Evolutionary conservation across 2,329 filamentous ascomycete genomes (phyloP).

Genomic region (Penicillium janthinellum): DNA sequence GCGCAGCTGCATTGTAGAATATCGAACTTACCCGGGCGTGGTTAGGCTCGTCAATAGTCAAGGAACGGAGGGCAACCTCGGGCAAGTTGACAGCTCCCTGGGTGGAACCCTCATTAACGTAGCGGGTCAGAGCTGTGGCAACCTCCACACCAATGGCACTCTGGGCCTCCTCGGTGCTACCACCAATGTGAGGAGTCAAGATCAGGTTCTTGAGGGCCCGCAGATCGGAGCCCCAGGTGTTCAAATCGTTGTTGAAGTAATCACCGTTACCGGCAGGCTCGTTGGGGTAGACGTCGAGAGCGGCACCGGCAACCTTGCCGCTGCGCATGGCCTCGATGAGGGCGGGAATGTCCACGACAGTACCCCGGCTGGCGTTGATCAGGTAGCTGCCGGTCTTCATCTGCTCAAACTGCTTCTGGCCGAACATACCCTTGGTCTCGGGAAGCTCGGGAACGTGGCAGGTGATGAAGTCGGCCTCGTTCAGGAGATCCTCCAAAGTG

Average conservation of each 20-base stretch:
- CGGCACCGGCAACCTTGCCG: constrained; percentile 88
- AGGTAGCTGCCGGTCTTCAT: constrained; percentile 95
- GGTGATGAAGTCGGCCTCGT: constrained; percentile 85
- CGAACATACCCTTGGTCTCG: constrained; percentile 92
- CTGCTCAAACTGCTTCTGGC: constrained; percentile 71
- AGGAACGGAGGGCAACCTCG: constrained; percentile 86
- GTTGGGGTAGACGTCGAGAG: constrained; percentile 93
- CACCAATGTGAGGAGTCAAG: constrained; percentile 93
- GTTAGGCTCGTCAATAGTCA: constrained; percentile 86
- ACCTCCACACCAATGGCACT: constrained; percentile 95
- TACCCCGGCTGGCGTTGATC: constrained; percentile 94
- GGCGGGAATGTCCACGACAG: constrained; percentile 89
- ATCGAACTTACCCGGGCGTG: constrained; percentile 69
- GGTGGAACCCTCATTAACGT: constrained; percentile 94
- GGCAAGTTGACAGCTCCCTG: constrained; percentile 93
- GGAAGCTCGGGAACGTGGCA: constrained; percentile 91
- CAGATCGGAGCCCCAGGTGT: constrained; percentile 82
- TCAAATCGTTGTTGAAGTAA: constrained; percentile 85
- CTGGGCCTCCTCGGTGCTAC: constrained; percentile 96
- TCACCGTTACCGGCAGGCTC: constrained; percentile 93
- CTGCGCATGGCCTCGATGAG: constrained; percentile 82
- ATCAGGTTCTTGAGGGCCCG: constrained; percentile 87
- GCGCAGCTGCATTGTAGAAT: background rate
- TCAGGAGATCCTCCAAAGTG: constrained; percentile 73
- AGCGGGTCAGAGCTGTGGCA: constrained; percentile 80